Evolutionary conservation across 2,329 filamentous ascomycete genomes (phyloP), one percentile per base, ranked within the genome.

Genomic region (Pseudocercospora vitis): DNA sequence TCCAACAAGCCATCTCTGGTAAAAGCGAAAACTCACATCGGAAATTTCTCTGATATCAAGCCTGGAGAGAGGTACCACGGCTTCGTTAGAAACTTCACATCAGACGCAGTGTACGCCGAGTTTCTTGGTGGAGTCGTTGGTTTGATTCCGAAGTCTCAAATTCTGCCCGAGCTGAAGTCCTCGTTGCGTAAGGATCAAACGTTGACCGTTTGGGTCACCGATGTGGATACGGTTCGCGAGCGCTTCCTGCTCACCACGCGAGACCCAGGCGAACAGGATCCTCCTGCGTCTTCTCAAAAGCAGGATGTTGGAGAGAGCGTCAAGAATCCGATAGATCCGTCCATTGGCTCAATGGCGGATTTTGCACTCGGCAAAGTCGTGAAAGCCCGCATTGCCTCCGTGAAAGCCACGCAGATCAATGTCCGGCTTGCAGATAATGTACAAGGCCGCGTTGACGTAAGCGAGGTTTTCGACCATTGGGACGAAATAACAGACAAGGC

Each of bases 341-440:
- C 74, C 3, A 78, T 89, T 55, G 77, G 74, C 28, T 81, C 83
- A 5, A 76, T 87, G n/a, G 83, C 85, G 40, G 89, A 96, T 61
- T 81, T 96, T 45, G 76, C 77, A 1, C 77, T 90, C 24, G 92
- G 92, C 49, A 86, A 81, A 60, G 70, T 87, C 42, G 84, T 85
- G 6, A 90, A 88, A 67, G 92, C 88, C 32, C 86, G 81, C 63
- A 82, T 99, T 39, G 81, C 82, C n/a, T 89, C 89, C 0, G 77
- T 96, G 67, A 96, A 95, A 72, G 86, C 86, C 45, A 96, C 92
- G 0, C 94, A 99, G 69, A 77, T 97, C 51, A 97, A 97, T 62
- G 90, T 99, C 4, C 83, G 88, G 61, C 79, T 97, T 47, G 87
- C 89, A 37, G 89, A 95, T 66, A 90, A 91, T 60, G 79, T 95